Evolutionary conservation across 2,329 filamentous ascomycete genomes (phyloP).

Genomic region (Furcasterigmium sp.): DNA sequence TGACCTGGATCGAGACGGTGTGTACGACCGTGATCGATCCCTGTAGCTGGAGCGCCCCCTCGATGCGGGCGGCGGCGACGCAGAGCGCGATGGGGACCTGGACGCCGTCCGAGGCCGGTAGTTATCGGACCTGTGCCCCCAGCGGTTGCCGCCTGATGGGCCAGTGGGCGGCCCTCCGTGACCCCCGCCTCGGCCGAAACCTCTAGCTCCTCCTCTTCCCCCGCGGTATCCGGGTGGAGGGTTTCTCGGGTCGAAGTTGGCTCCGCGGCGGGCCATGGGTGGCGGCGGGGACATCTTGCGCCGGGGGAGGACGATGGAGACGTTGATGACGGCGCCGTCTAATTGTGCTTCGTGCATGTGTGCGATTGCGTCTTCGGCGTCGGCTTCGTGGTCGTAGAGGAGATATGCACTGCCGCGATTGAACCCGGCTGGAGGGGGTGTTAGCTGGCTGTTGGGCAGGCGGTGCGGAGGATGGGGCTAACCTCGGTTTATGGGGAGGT

Average conservation of each 20-base stretch:
- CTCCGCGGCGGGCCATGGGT: constrained; percentile 61
- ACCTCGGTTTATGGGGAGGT: constrained; percentile 79
- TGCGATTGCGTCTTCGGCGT: constrained; percentile 83
- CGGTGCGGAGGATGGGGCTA: neutral
- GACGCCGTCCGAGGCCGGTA: constrained; percentile 59
- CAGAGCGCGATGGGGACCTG: constrained; percentile 35
- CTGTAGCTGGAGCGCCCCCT: constrained; percentile 31
- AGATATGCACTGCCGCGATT: constrained; percentile 95
- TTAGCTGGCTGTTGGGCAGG: constrained; percentile 5
- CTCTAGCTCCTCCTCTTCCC: constrained; percentile 12
- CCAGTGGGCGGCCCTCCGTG: constrained; percentile 15
- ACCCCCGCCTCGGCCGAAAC: neutral
- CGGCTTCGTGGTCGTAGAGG: constrained; percentile 68
- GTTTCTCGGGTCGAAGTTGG: constrained; percentile 52
- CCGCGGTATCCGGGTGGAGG: constrained; percentile 26
- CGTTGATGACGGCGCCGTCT: constrained; percentile 76
- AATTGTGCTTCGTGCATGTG: constrained; percentile 98
- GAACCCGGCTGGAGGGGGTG: constrained; percentile 58
- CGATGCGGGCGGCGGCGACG: constrained; percentile 18
- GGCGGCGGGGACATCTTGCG: constrained; percentile 79
- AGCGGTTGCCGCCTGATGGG: constrained; percentile 27
- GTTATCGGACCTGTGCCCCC: constrained; percentile 41
- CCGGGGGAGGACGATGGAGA: constrained; percentile 82
- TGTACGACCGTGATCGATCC: constrained; percentile 38
- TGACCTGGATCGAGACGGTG: constrained; percentile 43